phyloP scores from a whole-genome alignment of 1,284 basidiomycete species.

The Stygiomarasmius scandens region DNA sequence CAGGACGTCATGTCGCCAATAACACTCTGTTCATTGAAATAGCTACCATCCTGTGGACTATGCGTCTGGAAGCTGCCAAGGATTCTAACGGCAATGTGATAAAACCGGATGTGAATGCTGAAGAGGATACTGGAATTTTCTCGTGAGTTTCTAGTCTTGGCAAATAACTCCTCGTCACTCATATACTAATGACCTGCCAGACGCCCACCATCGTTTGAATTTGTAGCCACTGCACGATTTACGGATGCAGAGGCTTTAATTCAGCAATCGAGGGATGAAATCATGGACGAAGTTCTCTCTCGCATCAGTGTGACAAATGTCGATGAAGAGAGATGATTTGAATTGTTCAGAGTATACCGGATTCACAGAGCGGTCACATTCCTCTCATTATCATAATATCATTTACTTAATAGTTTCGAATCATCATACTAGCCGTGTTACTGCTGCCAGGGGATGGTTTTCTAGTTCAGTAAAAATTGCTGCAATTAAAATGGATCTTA shows the following conservation, averaged over 20 bases:
- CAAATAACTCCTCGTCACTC: background rate
- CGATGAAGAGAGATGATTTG: no score
- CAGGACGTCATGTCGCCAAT: constrained; percentile 19
- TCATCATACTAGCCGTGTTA: no score
- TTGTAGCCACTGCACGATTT: constrained; percentile 1
- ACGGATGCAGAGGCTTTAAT: background rate
- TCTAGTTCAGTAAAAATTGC: no score
- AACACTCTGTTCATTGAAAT: constrained; percentile 18
- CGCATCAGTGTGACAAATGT: no score
- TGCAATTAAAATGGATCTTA: no score
- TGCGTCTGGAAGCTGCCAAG: background rate
- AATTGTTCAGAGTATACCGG: no score
- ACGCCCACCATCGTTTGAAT: background rate
- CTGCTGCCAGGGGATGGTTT: no score
- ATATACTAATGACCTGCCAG: background rate
- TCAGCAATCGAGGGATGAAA: no score
- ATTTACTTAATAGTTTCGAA: no score
- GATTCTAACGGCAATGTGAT: constrained; percentile 6
- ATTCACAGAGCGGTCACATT: no score
- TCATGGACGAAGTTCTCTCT: no score
- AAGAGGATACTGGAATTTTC: background rate
- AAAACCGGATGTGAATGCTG: background rate
- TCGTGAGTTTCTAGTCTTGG: background rate
- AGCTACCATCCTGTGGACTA: constrained; percentile 20
- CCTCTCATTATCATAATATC: no score